Evolutionary conservation across 371 early-diverging fungal genomes (phyloP).

Genomic region (Syncephalastrum racemosum): DNA sequence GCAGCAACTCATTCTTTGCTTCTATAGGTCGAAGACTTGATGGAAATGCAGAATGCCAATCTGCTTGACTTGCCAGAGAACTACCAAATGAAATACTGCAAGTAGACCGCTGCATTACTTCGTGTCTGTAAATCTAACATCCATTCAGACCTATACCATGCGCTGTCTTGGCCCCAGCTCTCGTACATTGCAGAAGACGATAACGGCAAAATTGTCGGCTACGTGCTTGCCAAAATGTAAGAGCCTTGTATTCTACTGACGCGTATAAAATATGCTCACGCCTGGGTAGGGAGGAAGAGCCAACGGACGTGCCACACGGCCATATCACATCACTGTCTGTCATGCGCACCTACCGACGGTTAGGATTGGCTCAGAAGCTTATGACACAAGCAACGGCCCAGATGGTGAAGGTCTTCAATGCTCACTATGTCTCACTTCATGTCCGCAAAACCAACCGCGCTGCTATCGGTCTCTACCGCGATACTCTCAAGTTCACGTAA

Average conservation of each 20-base stretch:
- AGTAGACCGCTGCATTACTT: conserved; percentile 11
- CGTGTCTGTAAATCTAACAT: conserved; percentile 1
- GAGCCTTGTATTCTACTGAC: conserved; percentile 4
- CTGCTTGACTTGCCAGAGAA: conserved; percentile 96
- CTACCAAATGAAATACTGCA: conserved; percentile 98
- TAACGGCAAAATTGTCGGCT: conserved; percentile 91
- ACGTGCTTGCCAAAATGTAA: conserved; percentile 97
- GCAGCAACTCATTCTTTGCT: not conserved
- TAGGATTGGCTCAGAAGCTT: conserved; percentile 94
- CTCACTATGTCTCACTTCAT: conserved; percentile 89
- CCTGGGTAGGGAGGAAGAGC: conserved; percentile 82
- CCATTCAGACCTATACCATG: conserved; percentile 84
- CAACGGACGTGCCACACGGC: conserved; percentile 77
- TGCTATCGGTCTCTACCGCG: conserved; percentile 89
- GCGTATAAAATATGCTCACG: not conserved
- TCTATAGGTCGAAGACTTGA: conserved; percentile 70
- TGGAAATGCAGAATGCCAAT: conserved; percentile 95
- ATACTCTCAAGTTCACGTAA: conserved; percentile 89
- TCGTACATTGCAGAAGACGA: conserved; percentile 94
- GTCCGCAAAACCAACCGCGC: conserved; percentile 95
- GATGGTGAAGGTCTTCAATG: conserved; percentile 88
- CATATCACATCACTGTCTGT: conserved; percentile 97
- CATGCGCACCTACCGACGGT: conserved; percentile 91
- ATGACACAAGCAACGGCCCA: conserved; percentile 91
- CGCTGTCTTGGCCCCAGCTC: conserved; percentile 95